Evolutionary conservation across 176 grass and related monocot species (phyloP).

Genomic region (Oryza coarctata): DNA sequence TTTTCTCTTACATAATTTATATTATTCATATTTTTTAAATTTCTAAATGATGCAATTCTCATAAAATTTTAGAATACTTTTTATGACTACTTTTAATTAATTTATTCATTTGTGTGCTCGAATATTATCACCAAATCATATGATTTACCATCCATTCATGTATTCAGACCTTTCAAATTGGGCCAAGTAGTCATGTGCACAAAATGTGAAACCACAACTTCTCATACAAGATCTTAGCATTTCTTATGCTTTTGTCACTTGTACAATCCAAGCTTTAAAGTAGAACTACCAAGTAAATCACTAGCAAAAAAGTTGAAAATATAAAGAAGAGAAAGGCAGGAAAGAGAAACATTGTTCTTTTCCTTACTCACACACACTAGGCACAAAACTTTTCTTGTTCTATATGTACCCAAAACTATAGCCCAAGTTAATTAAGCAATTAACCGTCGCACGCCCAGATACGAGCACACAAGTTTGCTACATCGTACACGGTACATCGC

Average conservation of each 20-base stretch:
- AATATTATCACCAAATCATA: too few relatives aligned
- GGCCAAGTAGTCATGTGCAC: not conserved
- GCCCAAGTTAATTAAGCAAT: not conserved
- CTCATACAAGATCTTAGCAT: not conserved
- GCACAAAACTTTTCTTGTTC: not conserved
- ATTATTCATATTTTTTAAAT: too few relatives aligned
- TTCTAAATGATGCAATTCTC: too few relatives aligned
- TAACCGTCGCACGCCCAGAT: not conserved
- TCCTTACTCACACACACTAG: not conserved
- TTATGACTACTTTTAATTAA: too few relatives aligned
- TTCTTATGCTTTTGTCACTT: not conserved
- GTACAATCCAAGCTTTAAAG: conserved; percentile 19
- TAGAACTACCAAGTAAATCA: not conserved
- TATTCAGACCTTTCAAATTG: too few relatives aligned
- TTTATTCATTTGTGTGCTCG: too few relatives aligned
- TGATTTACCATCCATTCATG: too few relatives aligned
- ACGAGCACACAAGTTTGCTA: not conserved
- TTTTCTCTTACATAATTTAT: too few relatives aligned
- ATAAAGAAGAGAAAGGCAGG: not conserved
- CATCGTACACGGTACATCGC: not conserved
- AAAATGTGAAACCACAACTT: not conserved
- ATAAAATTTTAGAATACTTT: too few relatives aligned
- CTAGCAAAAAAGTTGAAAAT: not conserved
- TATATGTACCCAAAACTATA: conserved; percentile 18
- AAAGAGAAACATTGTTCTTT: conserved; percentile 6